Conservation (phyloP, 73 alveolate genomes). For the Paramecium pentaurelia region DNA sequence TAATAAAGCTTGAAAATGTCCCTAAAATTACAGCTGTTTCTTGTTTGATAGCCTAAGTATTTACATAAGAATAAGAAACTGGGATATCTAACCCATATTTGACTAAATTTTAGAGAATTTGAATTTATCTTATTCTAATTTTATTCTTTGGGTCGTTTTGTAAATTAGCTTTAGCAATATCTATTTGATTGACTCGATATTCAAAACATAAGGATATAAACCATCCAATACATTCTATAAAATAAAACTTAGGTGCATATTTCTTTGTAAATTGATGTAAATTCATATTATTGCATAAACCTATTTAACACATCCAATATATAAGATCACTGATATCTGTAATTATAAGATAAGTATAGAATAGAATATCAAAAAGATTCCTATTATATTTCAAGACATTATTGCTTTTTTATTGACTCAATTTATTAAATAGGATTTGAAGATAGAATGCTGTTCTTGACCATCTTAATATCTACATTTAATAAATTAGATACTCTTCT, state of each 20-base stretch:
- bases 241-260: not conserved
- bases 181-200: not conserved
- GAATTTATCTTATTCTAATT: not conserved
- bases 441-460: conserved; percentile 7
- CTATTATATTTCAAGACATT: not conserved
- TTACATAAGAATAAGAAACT: not conserved
- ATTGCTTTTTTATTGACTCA: not conserved
- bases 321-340: not conserved
- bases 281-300: not conserved
- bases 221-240: conserved; percentile 7
- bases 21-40: conserved; percentile 11
- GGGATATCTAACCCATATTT: not conserved
- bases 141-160: not conserved
- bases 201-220: not conserved
- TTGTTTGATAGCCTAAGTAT: not conserved
- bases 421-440: not conserved
- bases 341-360: not conserved
- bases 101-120: not conserved
- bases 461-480: conserved; percentile 18
- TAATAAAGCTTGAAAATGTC: not conserved
- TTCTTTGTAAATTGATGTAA: not conserved
- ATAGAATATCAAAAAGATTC: not conserved
- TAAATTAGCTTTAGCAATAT: not conserved
- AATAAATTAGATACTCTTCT: not conserved
- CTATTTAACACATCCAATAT: not conserved